These are phyloP conservation scores for Aphanomyces cochlioides DNA, from an alignment of 352 stramenopile genomes.

Conservation along the genomic window DNA sequence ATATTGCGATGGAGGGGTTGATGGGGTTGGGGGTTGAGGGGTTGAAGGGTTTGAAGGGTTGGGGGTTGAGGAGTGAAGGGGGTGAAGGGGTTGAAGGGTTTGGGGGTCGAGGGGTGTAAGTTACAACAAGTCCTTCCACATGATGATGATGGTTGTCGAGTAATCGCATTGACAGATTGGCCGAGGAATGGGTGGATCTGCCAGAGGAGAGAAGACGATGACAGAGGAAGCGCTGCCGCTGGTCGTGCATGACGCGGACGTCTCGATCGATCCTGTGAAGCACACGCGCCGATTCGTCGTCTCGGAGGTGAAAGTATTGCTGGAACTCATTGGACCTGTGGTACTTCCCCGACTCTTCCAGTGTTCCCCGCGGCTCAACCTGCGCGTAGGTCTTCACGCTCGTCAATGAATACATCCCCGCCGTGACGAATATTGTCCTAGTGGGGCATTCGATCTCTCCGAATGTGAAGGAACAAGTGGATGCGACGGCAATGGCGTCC, in stretches of 20 bases:
- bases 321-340: slow-evolving; percentile 18
- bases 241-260: background rate
- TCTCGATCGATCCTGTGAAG: too few species aligned
- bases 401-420: slow-evolving; percentile 48
- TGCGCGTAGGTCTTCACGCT: slow-evolving; percentile 29
- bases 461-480: slow-evolving; percentile 56
- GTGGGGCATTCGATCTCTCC: slow-evolving; percentile 57
- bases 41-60: too few species aligned
- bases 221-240: background rate
- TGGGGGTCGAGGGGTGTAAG: too few species aligned
- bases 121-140: too few species aligned
- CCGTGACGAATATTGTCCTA: slow-evolving; percentile 56
- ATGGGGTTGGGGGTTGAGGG: too few species aligned
- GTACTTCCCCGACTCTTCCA: background rate
- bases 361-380: background rate
- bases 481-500: slow-evolving; percentile 58
- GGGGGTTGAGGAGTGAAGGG: too few species aligned
- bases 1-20: too few species aligned
- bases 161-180: too few species aligned
- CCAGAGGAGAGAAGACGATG: too few species aligned
- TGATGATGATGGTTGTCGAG: too few species aligned
- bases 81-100: too few species aligned
- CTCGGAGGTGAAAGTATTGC: slow-evolving; percentile 12
- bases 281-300: background rate
- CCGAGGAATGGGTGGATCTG: too few species aligned